Evolutionary conservation across 495 filamentous ascomycete species (phyloP), one percentile per base, ranked within the genome.

Genomic region (Podospora didyma): DNA sequence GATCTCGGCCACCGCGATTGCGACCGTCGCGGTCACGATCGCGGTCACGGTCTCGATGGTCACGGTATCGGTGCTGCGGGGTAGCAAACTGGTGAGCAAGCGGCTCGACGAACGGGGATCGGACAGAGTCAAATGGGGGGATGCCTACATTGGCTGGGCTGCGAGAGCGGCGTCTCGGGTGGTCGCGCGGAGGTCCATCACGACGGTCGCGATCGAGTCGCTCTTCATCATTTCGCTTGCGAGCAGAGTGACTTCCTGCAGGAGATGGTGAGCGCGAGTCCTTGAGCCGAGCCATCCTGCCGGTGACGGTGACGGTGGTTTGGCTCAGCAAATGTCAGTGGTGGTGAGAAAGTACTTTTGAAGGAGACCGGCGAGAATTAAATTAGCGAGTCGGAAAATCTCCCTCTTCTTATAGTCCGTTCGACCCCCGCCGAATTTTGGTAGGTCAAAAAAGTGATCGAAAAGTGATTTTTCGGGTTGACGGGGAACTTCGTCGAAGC

Each of bases 201-300:
- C 73, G 75, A 58, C 79, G 75, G 65, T 89, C 87, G 59, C 86
- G 77, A 59, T 89, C 85, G 73, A 82, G 83, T 57, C 87, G 83
- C 69, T 89, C 88, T 71, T 89, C 86, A 70, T 90, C 87, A 80
- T 86, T 84, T 68, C 86, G 87, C 63, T 77, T 83, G 86, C 65
- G 86, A 86, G 66, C 86, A 87, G 73, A 82, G 84, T 88, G 85
- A 80, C 87, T 90, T 86, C 88, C 89, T 91, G 87, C 86, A 87
- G 89, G 89, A 84, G 89, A 90, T 89, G 89, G 89, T 92, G 89
- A 92, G 88, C 88, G 89, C 84, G 87, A 85, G 85, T 90, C 87
- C 85, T 83, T 87, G 82, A 84, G 89, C 80, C 89, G 88, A 87
- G 88, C 87, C 89, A 92, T 92, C 74, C 74, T 87, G 81, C 79